Evolutionary conservation across 495 filamentous ascomycete genomes (phyloP), one percentile per base, ranked within the genome.

Genomic region (Penicillium canariense): DNA sequence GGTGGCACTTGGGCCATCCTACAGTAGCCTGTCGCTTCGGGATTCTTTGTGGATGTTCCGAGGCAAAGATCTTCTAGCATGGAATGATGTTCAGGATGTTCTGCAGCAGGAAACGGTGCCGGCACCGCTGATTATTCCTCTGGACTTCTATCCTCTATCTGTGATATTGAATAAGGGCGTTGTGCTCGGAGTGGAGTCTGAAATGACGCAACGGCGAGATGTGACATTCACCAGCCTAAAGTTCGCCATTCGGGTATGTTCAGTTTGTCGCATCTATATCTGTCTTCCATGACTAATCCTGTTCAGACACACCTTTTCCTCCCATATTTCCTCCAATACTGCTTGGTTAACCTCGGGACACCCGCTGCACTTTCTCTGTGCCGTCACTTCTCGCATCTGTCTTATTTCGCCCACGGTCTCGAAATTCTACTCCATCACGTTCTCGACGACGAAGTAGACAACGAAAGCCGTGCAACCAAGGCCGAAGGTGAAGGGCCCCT

Each of bases 21-120:
- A 74, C 30, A 66, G 58, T 46, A 79, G 72, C 55, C 62, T 76
- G 43, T 85, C 76, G 25, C 78, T 97, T 23, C 79, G 82, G 30
- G 91, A 97, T 72, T 97, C 93, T 8, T 76, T 99, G 1, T 99
- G 94, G 94, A 82, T 87, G 40, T 97, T 97, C 70, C 90, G 96
- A 63, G 94, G 95, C 18, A 80, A 79, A 22, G 82, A 89, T 52
- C 77, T 97, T 49, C 69, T 89, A 46, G 84, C 87, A 9, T 98
- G 94, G 94, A 79, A 87, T 15, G 90, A 97, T 66, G 81, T 97
- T n/a, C 86, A 96, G 52, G 90, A 92, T 53, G 83, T 97, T 28
- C 74, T 97, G 15, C 79, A 82, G 43, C 68, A 77, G 35, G 77
- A 79, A 31, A 73, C 70, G 28, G 68, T 77, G 15, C 68, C 72